Conservation (phyloP, 306 rosid species). For the Vigna radiata region DNA sequence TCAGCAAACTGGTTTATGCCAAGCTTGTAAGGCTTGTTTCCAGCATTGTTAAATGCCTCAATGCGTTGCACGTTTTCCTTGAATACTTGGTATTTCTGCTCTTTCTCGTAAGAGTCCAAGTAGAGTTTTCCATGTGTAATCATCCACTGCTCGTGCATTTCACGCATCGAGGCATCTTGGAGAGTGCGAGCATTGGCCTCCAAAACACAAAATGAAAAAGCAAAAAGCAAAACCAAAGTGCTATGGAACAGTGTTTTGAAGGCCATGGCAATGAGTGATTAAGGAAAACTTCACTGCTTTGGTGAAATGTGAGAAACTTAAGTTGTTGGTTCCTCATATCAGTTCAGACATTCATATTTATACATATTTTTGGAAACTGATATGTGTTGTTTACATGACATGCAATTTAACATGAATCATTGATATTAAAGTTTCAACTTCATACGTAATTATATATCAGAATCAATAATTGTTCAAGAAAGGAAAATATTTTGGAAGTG, state of each 20-base stretch:
- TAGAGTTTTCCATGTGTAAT: conserved; percentile 36
- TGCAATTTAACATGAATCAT: not conserved
- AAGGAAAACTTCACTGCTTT: not conserved
- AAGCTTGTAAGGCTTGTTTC: conserved; percentile 49
- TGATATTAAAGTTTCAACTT: conserved; percentile 9
- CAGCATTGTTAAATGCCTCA: conserved; percentile 47
- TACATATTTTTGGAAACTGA: not conserved
- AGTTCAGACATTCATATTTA: not conserved
- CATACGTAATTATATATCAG: not conserved
- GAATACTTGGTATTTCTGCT: conserved; percentile 43
- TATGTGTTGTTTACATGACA: not conserved
- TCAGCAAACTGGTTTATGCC: conserved; percentile 49
- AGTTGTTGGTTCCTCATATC: conserved; percentile 17
- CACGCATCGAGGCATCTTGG: conserved; percentile 37
- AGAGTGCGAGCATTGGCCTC: conserved; percentile 43
- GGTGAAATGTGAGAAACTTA: conserved; percentile 14
- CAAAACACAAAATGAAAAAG: conserved; percentile 33
- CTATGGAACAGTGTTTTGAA: conserved; percentile 16
- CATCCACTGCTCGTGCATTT: conserved; percentile 50
- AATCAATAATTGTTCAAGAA: conserved; percentile 11
- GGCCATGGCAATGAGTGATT: conserved; percentile 25
- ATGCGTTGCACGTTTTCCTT: conserved; percentile 43
- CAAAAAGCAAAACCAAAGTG: conserved; percentile 40
- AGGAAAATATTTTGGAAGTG: not conserved
- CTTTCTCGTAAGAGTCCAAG: conserved; percentile 42